A percentile compares a stretch with the other conserved stretches of the same genome.
Conservation (phyloP, 148 eudicot genomes). For the Diospyros kaki region DNA sequence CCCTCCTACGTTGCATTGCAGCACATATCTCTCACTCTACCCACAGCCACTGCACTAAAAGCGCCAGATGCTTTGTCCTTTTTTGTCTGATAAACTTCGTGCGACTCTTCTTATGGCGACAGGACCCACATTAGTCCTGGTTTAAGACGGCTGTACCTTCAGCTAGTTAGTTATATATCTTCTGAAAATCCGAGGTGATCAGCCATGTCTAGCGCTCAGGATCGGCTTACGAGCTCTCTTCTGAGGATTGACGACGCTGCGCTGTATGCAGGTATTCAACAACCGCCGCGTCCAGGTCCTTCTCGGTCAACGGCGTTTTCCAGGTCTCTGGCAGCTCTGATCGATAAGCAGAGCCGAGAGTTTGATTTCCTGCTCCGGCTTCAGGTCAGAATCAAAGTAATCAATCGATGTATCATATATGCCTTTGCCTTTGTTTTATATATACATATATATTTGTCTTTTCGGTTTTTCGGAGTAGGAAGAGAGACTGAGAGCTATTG, state of each 20-base stretch:
- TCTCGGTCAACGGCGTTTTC: conserved; percentile 13
- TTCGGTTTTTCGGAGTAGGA: conserved; percentile 23
- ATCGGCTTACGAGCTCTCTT: conserved; percentile 24
- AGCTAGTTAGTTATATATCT: too few relatives aligned
- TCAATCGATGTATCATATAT: not conserved
- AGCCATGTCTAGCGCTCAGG: conserved; percentile 10
- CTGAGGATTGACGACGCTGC: conserved; percentile 16
- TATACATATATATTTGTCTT: not conserved
- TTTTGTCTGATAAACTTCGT: not conserved
- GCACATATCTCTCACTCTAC: too few relatives aligned
- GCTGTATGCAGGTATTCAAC: conserved; percentile 7
- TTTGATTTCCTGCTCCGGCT: conserved; percentile 36
- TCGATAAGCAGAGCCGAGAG: conserved; percentile 44
- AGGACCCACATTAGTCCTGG: too few relatives aligned
- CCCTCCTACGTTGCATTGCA: too few relatives aligned
- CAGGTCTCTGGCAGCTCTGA: conserved; percentile 26
- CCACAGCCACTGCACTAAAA: too few relatives aligned
- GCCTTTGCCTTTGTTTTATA: not conserved
- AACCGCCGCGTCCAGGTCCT: not conserved
- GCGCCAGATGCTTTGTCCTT: not conserved
- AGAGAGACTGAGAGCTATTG: conserved; percentile 26
- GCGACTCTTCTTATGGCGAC: too few relatives aligned
- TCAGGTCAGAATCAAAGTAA: conserved; percentile 33
- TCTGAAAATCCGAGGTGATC: conserved; percentile 22
- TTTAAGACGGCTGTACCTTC: too few relatives aligned